Evolutionary conservation across 179 eudicot species (phyloP).

Genomic region (Spinacia oleracea): DNA sequence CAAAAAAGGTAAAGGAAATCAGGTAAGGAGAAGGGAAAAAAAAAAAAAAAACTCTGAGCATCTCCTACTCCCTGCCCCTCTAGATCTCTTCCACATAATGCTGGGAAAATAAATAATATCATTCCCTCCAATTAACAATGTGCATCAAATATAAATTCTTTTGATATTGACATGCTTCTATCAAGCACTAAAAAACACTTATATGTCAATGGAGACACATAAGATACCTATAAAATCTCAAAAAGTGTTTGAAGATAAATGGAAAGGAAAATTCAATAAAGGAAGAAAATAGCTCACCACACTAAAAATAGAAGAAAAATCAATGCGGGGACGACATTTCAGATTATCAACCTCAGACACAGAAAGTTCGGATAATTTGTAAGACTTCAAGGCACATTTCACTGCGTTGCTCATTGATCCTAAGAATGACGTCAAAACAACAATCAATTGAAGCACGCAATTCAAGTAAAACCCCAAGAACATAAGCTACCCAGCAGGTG

Average conservation of each 20-base stretch:
- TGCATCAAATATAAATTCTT: neutral
- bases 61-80: neutral
- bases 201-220: neutral
- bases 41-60: neutral
- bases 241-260: neutral
- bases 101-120: neutral
- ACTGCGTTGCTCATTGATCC: slow-evolving; percentile 43
- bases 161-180: neutral
- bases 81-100: neutral
- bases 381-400: slow-evolving; percentile 87
- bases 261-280: neutral
- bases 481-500: neutral
- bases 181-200: neutral
- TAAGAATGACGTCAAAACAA: slow-evolving; percentile 22
- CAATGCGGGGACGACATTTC: slow-evolving; percentile 93
- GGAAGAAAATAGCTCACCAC: slow-evolving; percentile 50
- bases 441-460: neutral
- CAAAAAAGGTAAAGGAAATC: neutral
- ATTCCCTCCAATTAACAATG: neutral
- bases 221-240: neutral
- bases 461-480: neutral
- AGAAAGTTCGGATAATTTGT: slow-evolving; percentile 80
- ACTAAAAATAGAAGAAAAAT: slow-evolving; percentile 83
- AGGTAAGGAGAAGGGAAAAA: neutral
- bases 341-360: slow-evolving; percentile 66